Base-by-base conservation (phyloP, 2,329 filamentous ascomycete species). In the Periglandula ipomoeae region DNA sequence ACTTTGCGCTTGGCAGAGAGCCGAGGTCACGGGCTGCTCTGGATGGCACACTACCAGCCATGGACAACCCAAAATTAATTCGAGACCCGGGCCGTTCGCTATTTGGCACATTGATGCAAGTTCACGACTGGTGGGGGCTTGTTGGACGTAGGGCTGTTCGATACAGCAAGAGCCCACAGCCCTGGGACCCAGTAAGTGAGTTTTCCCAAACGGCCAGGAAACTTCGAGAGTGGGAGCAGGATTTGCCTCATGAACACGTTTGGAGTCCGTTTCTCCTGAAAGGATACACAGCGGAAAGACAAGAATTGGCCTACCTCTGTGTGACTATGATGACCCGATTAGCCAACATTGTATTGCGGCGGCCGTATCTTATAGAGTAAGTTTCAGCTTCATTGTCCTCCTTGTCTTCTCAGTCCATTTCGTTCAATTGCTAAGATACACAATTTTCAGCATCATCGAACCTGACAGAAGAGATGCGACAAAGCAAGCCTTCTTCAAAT, bases 301-400 rank as follows among this genome's bases (percentile, higher is more conserved):
- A 74, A 46, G 75, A 80, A 45, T 52, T 79, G 55, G 74, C 72
- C 1, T 80, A 79, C 56, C 65, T 79, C 10, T 72, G 72, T 38
- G 70, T 78, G 5, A 78, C 75, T 4, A 78, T 78, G 65, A 71
- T 75, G 47, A 70, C 74, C 2, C 70, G 76, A 3, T 68, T 80
- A 5, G 79, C 75, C 58, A 76, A 79, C 50, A 78, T 80, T 47
- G 70, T 80, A 13, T 61, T 78, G 20, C 70, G 76, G 17, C 73
- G 74, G 47, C 70, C 74, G n/a, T 78, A 78, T 55, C 56, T 79
- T 39, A 63, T 68, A 42, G 70, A 77, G 74, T 78, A 15, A 10
- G 50, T 52, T 13, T 61, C 44, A 69, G 54, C 19, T 15, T n/a
- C 22, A 8, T 19, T 19, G n/a, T 17, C 9, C 8, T 17, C 19